A percentile compares a stretch with the other conserved stretches of the same genome.
Evolutionary conservation across 441 rosid genomes (phyloP).

Genomic region (Gossypium gossypioides): DNA sequence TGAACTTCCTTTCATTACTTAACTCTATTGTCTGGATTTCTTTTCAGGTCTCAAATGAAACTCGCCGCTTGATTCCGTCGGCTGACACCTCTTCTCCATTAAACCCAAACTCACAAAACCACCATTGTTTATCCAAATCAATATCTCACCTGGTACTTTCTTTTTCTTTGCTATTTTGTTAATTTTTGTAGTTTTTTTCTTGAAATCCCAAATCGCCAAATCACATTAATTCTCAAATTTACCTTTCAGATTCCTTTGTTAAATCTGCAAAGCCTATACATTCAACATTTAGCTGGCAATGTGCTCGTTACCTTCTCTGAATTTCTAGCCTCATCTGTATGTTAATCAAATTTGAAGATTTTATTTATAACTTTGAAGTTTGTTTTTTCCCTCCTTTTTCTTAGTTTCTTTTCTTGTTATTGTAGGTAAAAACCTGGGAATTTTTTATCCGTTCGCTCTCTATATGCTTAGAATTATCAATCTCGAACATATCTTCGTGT

Average conservation of each 20-base stretch:
- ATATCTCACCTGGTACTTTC: constrained; percentile 44
- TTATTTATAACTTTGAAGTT: not conserved
- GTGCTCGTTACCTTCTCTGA: constrained; percentile 45
- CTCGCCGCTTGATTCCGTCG: constrained; percentile 1
- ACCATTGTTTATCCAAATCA: constrained; percentile 25
- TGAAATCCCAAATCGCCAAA: not conserved
- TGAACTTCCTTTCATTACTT: not conserved
- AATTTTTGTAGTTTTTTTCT: not conserved
- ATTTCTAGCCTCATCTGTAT: constrained; percentile 42
- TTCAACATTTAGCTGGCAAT: constrained; percentile 59
- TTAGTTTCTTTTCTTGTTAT: constrained; percentile 5
- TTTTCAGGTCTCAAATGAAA: constrained; percentile 9
- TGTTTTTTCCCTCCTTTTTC: not conserved
- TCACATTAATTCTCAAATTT: not conserved
- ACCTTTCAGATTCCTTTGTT: constrained; percentile 36
- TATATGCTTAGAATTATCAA: constrained; percentile 34
- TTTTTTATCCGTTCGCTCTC: constrained; percentile 31
- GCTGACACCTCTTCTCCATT: constrained; percentile 18
- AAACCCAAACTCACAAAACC: constrained; percentile 12
- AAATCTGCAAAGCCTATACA: constrained; percentile 32
- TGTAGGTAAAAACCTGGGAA: constrained; percentile 46
- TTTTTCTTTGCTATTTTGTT: not conserved
- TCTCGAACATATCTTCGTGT: constrained; percentile 22
- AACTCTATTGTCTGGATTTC: not conserved
- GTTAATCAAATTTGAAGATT: constrained; percentile 18